These are phyloP conservation scores for Clonostachys rosea DNA, from an alignment of 2,329 filamentous ascomycete species.

Conservation along the genomic window DNA sequence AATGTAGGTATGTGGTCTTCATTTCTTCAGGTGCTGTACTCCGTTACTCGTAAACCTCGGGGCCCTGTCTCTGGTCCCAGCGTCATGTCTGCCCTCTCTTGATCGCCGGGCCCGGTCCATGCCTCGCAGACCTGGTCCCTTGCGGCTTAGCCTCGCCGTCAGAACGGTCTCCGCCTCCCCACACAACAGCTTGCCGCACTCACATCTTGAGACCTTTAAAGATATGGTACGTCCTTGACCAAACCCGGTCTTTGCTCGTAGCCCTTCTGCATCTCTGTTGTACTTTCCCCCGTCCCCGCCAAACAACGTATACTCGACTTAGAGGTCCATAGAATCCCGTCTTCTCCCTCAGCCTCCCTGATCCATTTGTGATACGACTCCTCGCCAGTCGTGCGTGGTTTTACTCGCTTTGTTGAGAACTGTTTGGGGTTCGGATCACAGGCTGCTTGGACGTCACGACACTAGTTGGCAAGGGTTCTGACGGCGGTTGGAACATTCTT, in stretches of 20 bases:
- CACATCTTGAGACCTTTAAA: conserved; percentile 1
- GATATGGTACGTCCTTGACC: conserved; percentile 3
- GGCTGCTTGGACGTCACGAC: not conserved
- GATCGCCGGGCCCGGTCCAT: conserved; percentile 18
- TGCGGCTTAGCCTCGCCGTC: conserved; percentile 17
- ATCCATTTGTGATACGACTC: too few relatives aligned
- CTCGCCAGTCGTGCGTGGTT: too few relatives aligned
- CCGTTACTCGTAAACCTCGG: not conserved
- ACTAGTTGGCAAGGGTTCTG: not conserved
- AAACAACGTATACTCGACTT: not conserved
- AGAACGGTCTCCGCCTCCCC: conserved; percentile 19
- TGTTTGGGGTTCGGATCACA: not conserved
- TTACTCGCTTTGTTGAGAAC: not conserved
- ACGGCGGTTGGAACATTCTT: not conserved
- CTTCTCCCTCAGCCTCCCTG: too few relatives aligned
- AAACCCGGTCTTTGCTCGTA: too few relatives aligned
- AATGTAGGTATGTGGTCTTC: not conserved
- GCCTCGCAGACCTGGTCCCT: conserved; percentile 19
- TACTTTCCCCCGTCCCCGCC: not conserved
- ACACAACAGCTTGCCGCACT: not conserved
- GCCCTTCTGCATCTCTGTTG: not conserved
- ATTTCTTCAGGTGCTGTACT: not conserved
- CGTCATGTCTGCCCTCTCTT: conserved; percentile 3
- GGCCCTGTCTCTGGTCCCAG: not conserved
- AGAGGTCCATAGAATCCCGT: not conserved